Evolutionary conservation across 169 alveolate species (phyloP).

Genomic region (Plasmodium falciparum): DNA sequence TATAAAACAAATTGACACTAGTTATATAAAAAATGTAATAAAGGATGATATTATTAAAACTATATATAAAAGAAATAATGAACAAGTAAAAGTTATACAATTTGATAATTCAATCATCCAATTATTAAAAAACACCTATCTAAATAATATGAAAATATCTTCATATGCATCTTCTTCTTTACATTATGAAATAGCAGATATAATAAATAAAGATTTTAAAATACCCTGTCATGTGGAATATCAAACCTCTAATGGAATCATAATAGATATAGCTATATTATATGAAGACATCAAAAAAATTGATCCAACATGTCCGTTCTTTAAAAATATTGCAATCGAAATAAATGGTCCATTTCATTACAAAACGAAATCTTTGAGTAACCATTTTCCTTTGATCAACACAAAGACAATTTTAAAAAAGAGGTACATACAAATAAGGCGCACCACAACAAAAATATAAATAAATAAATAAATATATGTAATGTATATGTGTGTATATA

Average conservation of each 20-base stretch:
- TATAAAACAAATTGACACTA: not conserved
- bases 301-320: not conserved
- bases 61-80: constrained; percentile 15
- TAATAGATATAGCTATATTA: constrained; percentile 67
- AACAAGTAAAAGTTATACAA: constrained; percentile 20
- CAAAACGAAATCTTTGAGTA: constrained; percentile 44
- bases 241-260: constrained; percentile 29
- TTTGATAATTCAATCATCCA: constrained; percentile 3
- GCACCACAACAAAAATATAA: not conserved
- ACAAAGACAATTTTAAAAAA: constrained; percentile 63
- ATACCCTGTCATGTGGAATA: constrained; percentile 74
- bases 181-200: constrained; percentile 75
- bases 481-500: not conserved
- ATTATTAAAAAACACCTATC: constrained; percentile 29
- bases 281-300: constrained; percentile 47
- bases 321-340: constrained; percentile 64
- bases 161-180: constrained; percentile 62
- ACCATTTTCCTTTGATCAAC: constrained; percentile 20
- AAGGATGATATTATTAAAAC: not conserved
- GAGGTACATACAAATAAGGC: constrained; percentile 5
- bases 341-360: constrained; percentile 75
- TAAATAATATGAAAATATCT: constrained; percentile 38
- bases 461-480: not conserved
- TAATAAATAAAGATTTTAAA: constrained; percentile 61
- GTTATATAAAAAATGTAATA: not conserved